Evolutionary conservation across 2,329 filamentous ascomycete genomes (phyloP).

Genomic region (Dactylellina cionopaga): DNA sequence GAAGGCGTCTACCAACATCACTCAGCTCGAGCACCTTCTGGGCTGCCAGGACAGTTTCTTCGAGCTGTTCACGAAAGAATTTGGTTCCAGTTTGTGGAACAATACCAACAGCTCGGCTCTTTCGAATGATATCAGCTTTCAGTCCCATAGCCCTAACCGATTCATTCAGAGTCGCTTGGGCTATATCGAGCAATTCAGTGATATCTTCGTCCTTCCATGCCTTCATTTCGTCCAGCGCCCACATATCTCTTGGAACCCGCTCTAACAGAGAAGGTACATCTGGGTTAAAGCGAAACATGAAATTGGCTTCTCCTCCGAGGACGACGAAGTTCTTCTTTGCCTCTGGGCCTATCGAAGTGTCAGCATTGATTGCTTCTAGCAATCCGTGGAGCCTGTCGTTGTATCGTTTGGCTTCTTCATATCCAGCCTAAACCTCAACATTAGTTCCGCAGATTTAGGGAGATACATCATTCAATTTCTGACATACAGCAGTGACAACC

Average conservation of each 20-base stretch:
- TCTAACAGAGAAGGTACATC: conserved; percentile 73
- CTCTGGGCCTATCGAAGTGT: conserved; percentile 68
- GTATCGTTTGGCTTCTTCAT: conserved; percentile 86
- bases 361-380: conserved; percentile 76
- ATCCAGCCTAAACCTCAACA: conserved; percentile 71
- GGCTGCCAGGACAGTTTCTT: conserved; percentile 93
- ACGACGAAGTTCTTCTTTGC: conserved; percentile 85
- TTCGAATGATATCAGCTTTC: conserved; percentile 81
- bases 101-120: conserved; percentile 86
- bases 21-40: conserved; percentile 91
- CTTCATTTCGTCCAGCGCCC: conserved; percentile 82
- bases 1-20: conserved; percentile 73
- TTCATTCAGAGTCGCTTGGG: conserved; percentile 82
- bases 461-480: neutral
- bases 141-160: conserved; percentile 82
- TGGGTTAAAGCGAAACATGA: conserved; percentile 80
- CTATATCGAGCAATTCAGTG: conserved; percentile 82
- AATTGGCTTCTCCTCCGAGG: conserved; percentile 96
- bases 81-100: conserved; percentile 72
- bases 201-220: conserved; percentile 82
- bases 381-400: conserved; percentile 87
- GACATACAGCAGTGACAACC: conserved; percentile 81
- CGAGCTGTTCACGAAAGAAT: conserved; percentile 86
- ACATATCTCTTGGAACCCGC: conserved; percentile 72
- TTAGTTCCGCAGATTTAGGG: neutral